A percentile compares a stretch with the other conserved stretches of the same genome.
Evolutionary conservation across 805 yeast genomes (phyloP).

Genomic region (Hanseniaspora thailandica): DNA sequence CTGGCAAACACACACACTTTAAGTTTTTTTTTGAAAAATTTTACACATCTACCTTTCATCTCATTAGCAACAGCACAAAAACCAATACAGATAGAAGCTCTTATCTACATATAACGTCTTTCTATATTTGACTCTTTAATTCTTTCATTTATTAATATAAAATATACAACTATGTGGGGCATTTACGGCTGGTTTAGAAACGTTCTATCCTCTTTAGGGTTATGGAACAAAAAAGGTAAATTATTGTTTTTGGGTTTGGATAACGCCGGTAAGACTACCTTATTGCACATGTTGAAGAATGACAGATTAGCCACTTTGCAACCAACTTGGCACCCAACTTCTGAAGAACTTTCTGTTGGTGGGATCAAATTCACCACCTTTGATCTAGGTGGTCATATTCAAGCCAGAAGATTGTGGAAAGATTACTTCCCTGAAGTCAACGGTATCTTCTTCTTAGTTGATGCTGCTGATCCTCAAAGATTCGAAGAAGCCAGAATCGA

Average conservation of each 20-base stretch:
- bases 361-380: slow-evolving; percentile 93
- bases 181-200: slow-evolving; percentile 38
- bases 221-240: slow-evolving; percentile 93
- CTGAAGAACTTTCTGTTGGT: slow-evolving; percentile 95
- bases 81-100: neutral
- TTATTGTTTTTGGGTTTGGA: slow-evolving; percentile 90
- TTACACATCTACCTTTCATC: slow-evolving; percentile 22
- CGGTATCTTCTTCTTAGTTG: slow-evolving; percentile 92
- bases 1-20: neutral
- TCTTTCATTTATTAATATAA: neutral
- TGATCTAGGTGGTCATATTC: slow-evolving; percentile 96
- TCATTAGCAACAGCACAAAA: neutral
- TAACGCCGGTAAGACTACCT: slow-evolving; percentile 94
- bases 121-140: slow-evolving; percentile 25
- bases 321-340: slow-evolving; percentile 97
- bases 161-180: slow-evolving; percentile 13
- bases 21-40: neutral
- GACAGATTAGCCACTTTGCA: slow-evolving; percentile 96
- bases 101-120: slow-evolving; percentile 16
- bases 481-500: slow-evolving; percentile 91
- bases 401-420: slow-evolving; percentile 98
- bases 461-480: slow-evolving; percentile 93
- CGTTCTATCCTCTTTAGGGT: slow-evolving; percentile 63
- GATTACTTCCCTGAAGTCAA: slow-evolving; percentile 99
- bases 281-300: slow-evolving; percentile 75